Conservation (phyloP, 345 rosid species). For the Streptanthus diversifolius region DNA sequence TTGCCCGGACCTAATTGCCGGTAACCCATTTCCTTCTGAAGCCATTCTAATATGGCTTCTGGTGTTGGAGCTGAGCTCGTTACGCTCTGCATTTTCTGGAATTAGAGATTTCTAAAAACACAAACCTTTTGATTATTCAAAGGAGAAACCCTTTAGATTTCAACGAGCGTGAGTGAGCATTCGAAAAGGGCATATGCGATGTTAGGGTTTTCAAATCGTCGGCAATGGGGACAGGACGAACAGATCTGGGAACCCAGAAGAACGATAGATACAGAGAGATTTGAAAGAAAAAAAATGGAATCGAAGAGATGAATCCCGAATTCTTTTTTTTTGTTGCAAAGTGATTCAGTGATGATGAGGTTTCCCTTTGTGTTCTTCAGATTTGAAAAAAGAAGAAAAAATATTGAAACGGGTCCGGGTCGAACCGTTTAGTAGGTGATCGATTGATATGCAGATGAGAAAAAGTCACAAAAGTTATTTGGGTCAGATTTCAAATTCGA, state of each 20-base stretch:
- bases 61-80: slow-evolving; percentile 50
- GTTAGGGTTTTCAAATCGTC: slow-evolving; percentile 6
- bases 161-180: background rate
- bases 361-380: background rate
- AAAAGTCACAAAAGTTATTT: background rate
- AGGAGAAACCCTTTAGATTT: background rate
- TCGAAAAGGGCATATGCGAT: background rate
- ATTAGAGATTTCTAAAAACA: background rate
- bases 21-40: slow-evolving; percentile 84
- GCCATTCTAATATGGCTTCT: slow-evolving; percentile 76
- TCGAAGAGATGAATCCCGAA: background rate
- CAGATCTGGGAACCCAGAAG: slow-evolving; percentile 4
- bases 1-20: slow-evolving; percentile 60
- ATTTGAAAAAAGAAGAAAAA: background rate
- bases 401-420: background rate
- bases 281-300: no score
- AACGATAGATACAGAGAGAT: background rate
- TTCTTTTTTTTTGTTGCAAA: background rate
- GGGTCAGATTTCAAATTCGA: background rate
- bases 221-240: background rate
- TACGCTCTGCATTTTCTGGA: slow-evolving; percentile 39
- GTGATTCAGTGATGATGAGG: background rate
- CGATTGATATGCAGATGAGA: background rate
- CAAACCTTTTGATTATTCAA: background rate
- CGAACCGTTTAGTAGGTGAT: background rate